phyloP scores from a whole-genome alignment of 2,329 filamentous ascomycete species.

The Microsporum ferrugineum region DNA sequence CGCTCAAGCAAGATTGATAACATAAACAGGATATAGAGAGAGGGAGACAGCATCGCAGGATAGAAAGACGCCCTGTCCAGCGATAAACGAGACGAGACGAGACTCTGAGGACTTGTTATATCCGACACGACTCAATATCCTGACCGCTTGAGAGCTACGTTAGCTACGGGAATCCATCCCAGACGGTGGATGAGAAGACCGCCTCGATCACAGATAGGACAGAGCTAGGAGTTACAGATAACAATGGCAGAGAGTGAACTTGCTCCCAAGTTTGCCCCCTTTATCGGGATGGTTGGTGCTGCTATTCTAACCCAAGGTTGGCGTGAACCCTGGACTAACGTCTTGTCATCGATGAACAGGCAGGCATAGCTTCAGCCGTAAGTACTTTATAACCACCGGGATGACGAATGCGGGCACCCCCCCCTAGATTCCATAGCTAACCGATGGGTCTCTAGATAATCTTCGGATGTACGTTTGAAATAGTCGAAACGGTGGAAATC shows the following conservation, averaged over 20 bases:
- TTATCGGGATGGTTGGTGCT: slow-evolving; percentile 53
- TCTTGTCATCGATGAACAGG: slow-evolving; percentile 21
- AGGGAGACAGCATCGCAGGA: background rate
- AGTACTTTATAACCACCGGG: slow-evolving; percentile 13
- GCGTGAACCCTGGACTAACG: slow-evolving; percentile 17
- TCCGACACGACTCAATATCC: too few relatives aligned
- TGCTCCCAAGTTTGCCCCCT: slow-evolving; percentile 54
- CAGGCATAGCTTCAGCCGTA: slow-evolving; percentile 40
- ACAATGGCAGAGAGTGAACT: slow-evolving; percentile 40
- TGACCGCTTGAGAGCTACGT: background rate
- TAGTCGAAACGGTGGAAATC: background rate
- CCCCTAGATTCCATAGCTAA: background rate
- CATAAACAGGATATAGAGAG: background rate
- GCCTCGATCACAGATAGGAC: background rate
- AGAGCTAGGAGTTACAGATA: slow-evolving; percentile 7
- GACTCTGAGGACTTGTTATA: background rate
- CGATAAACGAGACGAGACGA: background rate
- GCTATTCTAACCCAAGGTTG: slow-evolving; percentile 2
- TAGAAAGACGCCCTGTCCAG: background rate
- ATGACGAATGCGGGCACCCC: background rate
- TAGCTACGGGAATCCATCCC: background rate
- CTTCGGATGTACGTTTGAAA: slow-evolving; percentile 37
- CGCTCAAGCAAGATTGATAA: background rate
- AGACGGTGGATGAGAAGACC: background rate
- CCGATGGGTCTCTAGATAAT: slow-evolving; percentile 33